These are phyloP conservation scores for Carex cristatella DNA, from an alignment of 176 grass and related monocot species.

Conservation along the genomic window DNA sequence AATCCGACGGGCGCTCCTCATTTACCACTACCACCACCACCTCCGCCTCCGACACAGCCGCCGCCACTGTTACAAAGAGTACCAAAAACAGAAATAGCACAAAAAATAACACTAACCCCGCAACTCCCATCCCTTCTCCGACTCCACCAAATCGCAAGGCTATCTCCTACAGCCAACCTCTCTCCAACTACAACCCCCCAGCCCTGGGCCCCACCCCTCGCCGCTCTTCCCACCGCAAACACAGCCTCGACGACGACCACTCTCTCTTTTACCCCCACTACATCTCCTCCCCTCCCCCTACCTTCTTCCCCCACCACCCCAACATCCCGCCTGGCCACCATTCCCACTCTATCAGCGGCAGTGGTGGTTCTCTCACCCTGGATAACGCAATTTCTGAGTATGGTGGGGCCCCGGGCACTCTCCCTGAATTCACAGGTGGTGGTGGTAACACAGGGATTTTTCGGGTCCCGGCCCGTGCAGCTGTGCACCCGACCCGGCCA, in stretches of 20 bases:
- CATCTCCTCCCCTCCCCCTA: constrained; percentile 29
- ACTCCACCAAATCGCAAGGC: constrained; percentile 33
- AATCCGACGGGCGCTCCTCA: constrained; percentile 2
- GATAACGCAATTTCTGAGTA: constrained; percentile 82
- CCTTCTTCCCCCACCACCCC: constrained; percentile 25
- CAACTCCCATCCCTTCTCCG: background rate
- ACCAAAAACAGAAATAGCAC: background rate
- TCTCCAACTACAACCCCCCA: constrained; percentile 36
- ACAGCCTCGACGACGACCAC: constrained; percentile 64
- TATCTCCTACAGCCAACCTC: constrained; percentile 86
- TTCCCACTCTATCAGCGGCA: constrained; percentile 19
- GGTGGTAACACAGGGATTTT: constrained; percentile 72
- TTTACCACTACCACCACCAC: background rate
- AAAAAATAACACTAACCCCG: constrained; percentile 14
- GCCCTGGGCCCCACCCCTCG: constrained; percentile 25
- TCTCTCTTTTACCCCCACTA: constrained; percentile 31
- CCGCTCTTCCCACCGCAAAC: constrained; percentile 55
- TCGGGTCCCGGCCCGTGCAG: constrained; percentile 56
- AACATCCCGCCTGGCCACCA: constrained; percentile 23
- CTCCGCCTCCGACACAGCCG: constrained; percentile 14
- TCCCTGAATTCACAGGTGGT: constrained; percentile 63
- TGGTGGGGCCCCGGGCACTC: constrained; percentile 49
- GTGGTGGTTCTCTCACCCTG: constrained; percentile 57
- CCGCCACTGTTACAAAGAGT: constrained; percentile 18
- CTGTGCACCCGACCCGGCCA: constrained; percentile 74